phyloP scores from a whole-genome alignment of 192 early-diverging fungal genomes.

The Coemansia umbellata region DNA sequence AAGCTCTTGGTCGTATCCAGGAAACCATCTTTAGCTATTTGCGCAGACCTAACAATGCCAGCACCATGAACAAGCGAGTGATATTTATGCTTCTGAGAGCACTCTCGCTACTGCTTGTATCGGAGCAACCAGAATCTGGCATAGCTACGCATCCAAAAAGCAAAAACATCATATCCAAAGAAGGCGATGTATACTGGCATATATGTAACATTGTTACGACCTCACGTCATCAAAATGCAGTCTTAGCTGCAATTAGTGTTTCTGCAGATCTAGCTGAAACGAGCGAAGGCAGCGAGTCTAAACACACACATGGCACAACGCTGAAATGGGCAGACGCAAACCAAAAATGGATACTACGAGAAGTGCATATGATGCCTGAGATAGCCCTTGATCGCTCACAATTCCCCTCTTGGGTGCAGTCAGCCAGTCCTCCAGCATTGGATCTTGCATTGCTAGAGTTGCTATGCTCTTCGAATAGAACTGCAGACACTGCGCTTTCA shows the following conservation, averaged over 20 bases:
- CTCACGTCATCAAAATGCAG: conserved; percentile 12
- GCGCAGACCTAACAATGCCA: background rate
- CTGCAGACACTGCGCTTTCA: conserved; percentile 14
- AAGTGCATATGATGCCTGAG: conserved; percentile 20
- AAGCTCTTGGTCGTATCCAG: conserved; percentile 6
- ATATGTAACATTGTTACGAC: conserved; percentile 13
- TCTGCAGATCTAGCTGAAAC: conserved; percentile 9
- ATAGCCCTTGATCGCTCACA: background rate
- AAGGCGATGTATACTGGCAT: conserved; percentile 28
- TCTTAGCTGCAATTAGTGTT: conserved; percentile 21
- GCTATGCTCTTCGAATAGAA: conserved; percentile 11
- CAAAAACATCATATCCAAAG: conserved; percentile 1
- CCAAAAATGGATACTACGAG: conserved; percentile 18
- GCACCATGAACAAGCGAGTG: background rate
- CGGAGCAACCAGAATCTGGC: conserved; percentile 1
- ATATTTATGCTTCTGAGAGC: conserved; percentile 21
- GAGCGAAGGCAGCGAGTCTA: too few species aligned
- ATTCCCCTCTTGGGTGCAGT: conserved; percentile 11
- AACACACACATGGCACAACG: background rate
- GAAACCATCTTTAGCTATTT: conserved; percentile 8
- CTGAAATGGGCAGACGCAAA: conserved; percentile 12
- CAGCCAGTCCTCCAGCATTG: conserved; percentile 1
- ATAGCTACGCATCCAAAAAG: background rate
- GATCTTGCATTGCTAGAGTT: conserved; percentile 20
- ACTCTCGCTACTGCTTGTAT: conserved; percentile 7